These are phyloP conservation scores for Penicillium lividum DNA, from an alignment of 495 filamentous ascomycete species.

Conservation along the genomic window DNA sequence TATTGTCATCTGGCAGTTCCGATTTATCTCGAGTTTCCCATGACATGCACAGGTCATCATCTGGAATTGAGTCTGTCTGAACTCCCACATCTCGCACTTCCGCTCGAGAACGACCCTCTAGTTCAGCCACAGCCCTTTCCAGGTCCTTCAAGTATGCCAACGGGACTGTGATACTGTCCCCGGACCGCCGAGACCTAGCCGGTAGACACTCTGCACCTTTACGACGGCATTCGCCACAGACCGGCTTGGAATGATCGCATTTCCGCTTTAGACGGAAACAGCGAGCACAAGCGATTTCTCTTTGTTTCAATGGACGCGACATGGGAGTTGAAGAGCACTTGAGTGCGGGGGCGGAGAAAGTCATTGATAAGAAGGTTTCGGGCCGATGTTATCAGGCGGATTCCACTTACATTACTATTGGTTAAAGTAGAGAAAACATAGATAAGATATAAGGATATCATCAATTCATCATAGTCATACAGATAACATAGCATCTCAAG, in stretches of 20 bases:
- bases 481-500: too few relatives aligned
- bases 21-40: constrained; percentile 3
- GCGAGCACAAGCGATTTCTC: constrained; percentile 35
- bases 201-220: constrained; percentile 37
- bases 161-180: constrained; percentile 36
- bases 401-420: too few relatives aligned
- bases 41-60: not conserved
- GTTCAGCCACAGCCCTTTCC: constrained; percentile 27
- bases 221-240: constrained; percentile 35
- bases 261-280: constrained; percentile 38
- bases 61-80: constrained; percentile 27
- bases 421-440: too few relatives aligned
- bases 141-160: constrained; percentile 34
- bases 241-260: constrained; percentile 38
- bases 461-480: too few relatives aligned
- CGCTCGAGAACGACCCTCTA: constrained; percentile 12
- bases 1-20: constrained; percentile 2
- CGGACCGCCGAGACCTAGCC: constrained; percentile 28
- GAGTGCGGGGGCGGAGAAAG: constrained; percentile 27
- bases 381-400: not conserved
- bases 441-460: too few relatives aligned
- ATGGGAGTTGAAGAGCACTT: constrained; percentile 16
- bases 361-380: constrained; percentile 25
- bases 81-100: constrained; percentile 30
- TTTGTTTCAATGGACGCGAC: constrained; percentile 30